Conservation (phyloP, 2,329 filamentous ascomycete species). For the Stemphylium lycopersici region DNA sequence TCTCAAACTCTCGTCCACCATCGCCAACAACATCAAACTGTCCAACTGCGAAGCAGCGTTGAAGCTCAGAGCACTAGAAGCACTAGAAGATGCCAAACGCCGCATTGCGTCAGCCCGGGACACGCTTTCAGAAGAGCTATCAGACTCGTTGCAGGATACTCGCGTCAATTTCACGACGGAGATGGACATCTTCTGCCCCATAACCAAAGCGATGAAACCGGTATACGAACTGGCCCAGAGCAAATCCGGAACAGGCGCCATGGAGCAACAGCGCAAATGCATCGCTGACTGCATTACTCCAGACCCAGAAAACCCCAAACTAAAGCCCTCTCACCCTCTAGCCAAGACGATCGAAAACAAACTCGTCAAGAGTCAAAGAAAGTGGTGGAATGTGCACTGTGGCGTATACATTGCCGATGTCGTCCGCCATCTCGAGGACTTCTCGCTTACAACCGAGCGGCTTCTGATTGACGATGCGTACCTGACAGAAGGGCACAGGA, state of each 20-base stretch:
- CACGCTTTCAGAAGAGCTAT: no score
- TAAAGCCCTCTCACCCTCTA: neutral
- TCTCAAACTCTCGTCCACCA: no score
- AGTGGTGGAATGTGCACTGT: constrained; percentile 5
- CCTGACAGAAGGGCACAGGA: constrained; percentile 2
- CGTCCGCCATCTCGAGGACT: no score
- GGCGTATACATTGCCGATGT: constrained; percentile 6
- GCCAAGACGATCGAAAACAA: neutral
- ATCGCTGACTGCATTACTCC: neutral
- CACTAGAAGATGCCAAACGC: neutral
- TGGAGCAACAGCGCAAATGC: no score
- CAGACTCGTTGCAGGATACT: neutral
- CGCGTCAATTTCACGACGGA: constrained; percentile 13
- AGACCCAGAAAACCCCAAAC: no score
- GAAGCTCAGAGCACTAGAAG: constrained; percentile 3
- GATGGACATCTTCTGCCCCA: constrained; percentile 11
- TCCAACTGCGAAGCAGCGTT: neutral
- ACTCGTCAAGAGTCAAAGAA: neutral
- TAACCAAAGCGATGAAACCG: constrained; percentile 12
- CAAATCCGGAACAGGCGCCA: neutral
- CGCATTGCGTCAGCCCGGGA: neutral
- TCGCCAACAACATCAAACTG: no score
- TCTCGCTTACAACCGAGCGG: no score
- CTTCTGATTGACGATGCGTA: constrained; percentile 3
- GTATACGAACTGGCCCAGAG: constrained; percentile 1